Conservation (phyloP, 768 basidiomycete species). For the Jaapia argillacea region DNA sequence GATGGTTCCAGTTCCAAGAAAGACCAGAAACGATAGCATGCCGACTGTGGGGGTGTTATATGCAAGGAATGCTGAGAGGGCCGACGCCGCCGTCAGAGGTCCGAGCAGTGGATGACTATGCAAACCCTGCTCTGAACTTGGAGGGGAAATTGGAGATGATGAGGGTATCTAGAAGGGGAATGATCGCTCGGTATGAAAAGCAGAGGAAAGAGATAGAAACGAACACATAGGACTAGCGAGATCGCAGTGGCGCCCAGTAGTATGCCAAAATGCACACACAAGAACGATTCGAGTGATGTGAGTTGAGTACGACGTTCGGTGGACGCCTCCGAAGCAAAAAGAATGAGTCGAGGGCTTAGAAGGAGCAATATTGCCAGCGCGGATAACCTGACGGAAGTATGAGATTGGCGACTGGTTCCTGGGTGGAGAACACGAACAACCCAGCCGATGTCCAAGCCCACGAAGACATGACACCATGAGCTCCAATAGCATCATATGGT, state of each 20-base stretch:
- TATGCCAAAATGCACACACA: conserved; percentile 58
- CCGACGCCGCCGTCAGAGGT: conserved; percentile 45
- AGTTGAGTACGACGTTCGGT: conserved; percentile 30
- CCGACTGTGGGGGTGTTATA: conserved; percentile 56
- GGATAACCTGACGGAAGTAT: conserved; percentile 9
- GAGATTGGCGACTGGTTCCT: not conserved
- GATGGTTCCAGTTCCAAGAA: conserved; percentile 37
- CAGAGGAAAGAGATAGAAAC: not conserved
- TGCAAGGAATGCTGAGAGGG: conserved; percentile 48
- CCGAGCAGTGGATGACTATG: conserved; percentile 53
- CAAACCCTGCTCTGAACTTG: conserved; percentile 14
- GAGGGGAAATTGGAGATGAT: conserved; percentile 21
- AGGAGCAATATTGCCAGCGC: conserved; percentile 19
- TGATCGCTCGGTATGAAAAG: not conserved
- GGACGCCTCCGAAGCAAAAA: conserved; percentile 50
- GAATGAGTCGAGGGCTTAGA: conserved; percentile 52
- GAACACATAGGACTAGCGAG: conserved; percentile 51
- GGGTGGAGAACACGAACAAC: not conserved
- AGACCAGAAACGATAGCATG: conserved; percentile 40
- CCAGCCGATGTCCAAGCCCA: not conserved
- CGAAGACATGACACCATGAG: not conserved
- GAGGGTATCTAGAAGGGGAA: conserved; percentile 31
- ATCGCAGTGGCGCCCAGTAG: conserved; percentile 44
- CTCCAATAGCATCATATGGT: too few species aligned
- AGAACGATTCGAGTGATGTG: conserved; percentile 60